These are phyloP conservation scores for Piper betle DNA, from an alignment of 164 flowering plant species.

Conservation along the genomic window DNA sequence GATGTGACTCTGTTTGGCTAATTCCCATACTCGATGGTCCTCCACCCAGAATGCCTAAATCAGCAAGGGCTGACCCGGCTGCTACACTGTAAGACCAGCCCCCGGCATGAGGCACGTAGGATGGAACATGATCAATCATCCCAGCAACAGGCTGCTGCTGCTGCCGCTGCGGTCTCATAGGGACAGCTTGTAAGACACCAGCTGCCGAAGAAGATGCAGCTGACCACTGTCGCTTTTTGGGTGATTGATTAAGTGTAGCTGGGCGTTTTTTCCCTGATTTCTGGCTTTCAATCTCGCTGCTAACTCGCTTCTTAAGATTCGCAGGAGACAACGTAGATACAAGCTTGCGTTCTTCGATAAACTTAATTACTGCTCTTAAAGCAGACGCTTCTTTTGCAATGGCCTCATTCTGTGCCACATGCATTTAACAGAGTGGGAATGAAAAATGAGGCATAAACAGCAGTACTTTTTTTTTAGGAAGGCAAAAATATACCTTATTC, in stretches of 20 bases:
- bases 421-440: neutral
- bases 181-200: neutral
- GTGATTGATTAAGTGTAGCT: constrained; percentile 3
- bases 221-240: constrained; percentile 24
- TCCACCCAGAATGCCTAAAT: constrained; percentile 1
- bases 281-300: constrained; percentile 34
- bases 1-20: constrained; percentile 4
- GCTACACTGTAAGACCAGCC: constrained; percentile 3
- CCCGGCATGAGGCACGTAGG: neutral
- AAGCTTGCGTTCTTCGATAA: constrained; percentile 46
- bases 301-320: constrained; percentile 30
- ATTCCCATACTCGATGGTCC: constrained; percentile 2
- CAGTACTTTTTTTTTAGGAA: neutral
- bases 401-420: constrained; percentile 43
- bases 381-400: constrained; percentile 33
- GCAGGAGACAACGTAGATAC: constrained; percentile 32
- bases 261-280: constrained; percentile 33
- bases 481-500: constrained; percentile 22
- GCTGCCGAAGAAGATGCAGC: constrained; percentile 4
- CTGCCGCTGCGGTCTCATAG: neutral
- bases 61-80: neutral
- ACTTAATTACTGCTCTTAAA: constrained; percentile 34
- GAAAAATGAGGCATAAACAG: neutral
- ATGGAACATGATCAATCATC: neutral
- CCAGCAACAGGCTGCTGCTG: neutral